Evolutionary conservation across 495 filamentous ascomycete species (phyloP).

Genomic region (Margaritispora aquatica): DNA sequence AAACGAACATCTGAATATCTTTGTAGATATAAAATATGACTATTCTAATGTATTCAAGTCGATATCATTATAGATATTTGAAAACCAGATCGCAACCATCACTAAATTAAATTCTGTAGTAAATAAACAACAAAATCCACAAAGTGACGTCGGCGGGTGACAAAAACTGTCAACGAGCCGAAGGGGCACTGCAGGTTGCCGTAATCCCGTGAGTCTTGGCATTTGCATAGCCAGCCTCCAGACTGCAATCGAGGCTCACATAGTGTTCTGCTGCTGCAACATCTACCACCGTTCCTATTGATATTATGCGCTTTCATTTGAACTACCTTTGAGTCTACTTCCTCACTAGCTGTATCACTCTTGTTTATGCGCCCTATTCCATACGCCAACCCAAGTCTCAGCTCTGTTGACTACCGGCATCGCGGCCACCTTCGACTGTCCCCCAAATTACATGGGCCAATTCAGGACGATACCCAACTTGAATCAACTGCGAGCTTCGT

Average conservation of each 20-base stretch:
- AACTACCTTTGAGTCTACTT: not conserved
- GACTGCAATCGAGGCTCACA: not conserved
- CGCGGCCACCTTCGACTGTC: constrained; percentile 15
- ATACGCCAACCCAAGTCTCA: not conserved
- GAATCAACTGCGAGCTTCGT: constrained; percentile 4
- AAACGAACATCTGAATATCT: no score
- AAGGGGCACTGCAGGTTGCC: not conserved
- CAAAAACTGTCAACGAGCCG: not conserved
- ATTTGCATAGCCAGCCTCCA: constrained; percentile 1
- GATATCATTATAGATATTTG: not conserved
- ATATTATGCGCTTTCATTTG: not conserved
- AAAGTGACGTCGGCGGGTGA: not conserved
- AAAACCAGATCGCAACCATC: no score
- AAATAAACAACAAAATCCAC: not conserved
- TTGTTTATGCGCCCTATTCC: not conserved
- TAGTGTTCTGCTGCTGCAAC: not conserved
- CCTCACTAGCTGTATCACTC: not conserved
- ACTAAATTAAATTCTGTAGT: not conserved
- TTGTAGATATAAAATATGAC: no score
- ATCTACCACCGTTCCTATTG: not conserved
- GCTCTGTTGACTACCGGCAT: constrained; percentile 3
- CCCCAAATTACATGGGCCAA: constrained; percentile 22
- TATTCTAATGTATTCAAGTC: not conserved
- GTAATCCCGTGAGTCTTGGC: not conserved
- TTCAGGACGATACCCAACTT: constrained; percentile 16